These are phyloP conservation scores for Lactarius hengduanensis DNA, from an alignment of 768 basidiomycete species.

Conservation along the genomic window DNA sequence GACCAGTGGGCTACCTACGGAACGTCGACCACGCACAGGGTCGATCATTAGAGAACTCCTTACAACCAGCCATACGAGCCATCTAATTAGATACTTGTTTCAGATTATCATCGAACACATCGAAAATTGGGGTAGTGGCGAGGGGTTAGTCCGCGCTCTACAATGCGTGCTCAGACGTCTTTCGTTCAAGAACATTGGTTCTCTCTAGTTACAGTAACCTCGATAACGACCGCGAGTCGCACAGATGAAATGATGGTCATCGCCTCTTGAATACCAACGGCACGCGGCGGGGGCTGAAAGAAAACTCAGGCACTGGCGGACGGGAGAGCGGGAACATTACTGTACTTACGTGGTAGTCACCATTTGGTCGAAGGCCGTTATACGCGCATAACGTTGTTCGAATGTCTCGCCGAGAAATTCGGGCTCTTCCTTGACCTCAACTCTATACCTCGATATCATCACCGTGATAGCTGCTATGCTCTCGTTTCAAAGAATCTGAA, in stretches of 20 bases:
- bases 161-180: background rate
- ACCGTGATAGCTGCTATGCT: constrained; percentile 47
- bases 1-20: background rate
- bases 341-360: background rate
- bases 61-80: background rate
- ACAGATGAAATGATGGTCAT: background rate
- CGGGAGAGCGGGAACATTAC: background rate
- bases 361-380: background rate
- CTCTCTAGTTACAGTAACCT: background rate
- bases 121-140: background rate
- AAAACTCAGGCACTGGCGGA: background rate
- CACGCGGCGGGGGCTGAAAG: constrained; percentile 25
- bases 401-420: constrained; percentile 46
- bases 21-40: background rate
- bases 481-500: constrained; percentile 51
- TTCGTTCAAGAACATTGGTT: background rate
- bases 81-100: background rate
- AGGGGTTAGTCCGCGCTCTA: background rate
- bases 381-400: constrained; percentile 40
- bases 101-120: background rate
- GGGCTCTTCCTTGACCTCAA: constrained; percentile 50
- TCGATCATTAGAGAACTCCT: background rate
- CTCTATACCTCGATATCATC: constrained; percentile 45
- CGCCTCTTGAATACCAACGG: constrained; percentile 30
- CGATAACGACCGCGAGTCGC: too few species aligned